Base-by-base conservation (phyloP, 208 protist genomes). In the Vickermania spadyakhi region DNA sequence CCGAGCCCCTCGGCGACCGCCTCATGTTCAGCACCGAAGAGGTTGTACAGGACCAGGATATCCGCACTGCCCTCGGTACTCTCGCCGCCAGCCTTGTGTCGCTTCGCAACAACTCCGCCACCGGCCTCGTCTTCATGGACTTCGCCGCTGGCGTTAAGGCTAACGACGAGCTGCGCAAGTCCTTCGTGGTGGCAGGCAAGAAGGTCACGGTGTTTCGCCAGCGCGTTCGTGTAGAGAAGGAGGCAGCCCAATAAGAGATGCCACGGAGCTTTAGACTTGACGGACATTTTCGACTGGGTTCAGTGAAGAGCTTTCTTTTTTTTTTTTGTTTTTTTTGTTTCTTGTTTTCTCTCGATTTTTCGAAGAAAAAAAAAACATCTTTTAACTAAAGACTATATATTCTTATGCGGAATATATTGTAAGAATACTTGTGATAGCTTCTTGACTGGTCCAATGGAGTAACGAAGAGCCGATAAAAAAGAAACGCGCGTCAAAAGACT, bases 101-200 rank as follows among this genome's bases (percentile, higher is more conserved):
- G 1, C 81, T 94, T 50, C 87, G 87, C 63, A 91, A 94, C 75
- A 77, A 84, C 70, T 88, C 81, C 7, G 67, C 60, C 56, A 80
- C 77, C 56, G 84, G 84, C 18, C 66, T 75, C 58, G 84, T 94
- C 57, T 94, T 94, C 54, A 74, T 94, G 73, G 87, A 94, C 71
- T 94, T 94, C 59, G 77, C 76, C 11, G 73, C 73, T 51, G 76
- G 81, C 28, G 82, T 83, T 14, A 72, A 67, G 29, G 81, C 69
- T 3, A 60, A 84, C 22, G 87, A 91, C 21, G 70, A 74, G 62
- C 56, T 94, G 28, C 61, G 58, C 56, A 71, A 77, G 45, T 62
- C 70, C 28, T 75, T 94, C 31, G 81, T 81, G 5, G 66, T 56
- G 27, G 42, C 70, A 27, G 78, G 82, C 67, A 70, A 71, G 60